Percentiles rank a stretch among this genome's conserved stretches.
Evolutionary conservation across 2,329 filamentous ascomycete species (phyloP).

Genomic region (Paraphaeosphaeria minitans): DNA sequence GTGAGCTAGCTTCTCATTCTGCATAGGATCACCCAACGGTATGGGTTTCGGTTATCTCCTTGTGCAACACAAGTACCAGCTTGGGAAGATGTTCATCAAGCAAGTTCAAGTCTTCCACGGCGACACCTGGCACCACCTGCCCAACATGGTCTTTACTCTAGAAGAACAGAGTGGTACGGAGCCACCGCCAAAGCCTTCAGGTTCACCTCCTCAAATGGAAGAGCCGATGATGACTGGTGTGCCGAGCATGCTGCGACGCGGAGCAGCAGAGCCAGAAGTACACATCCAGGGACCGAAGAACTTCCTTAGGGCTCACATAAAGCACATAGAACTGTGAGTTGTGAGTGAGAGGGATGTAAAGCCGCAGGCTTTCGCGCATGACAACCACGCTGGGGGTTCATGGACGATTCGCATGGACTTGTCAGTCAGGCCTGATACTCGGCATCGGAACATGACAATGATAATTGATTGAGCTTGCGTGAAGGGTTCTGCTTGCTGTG

Average conservation of each 20-base stretch:
- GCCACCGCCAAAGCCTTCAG: neutral
- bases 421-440: too few relatives aligned
- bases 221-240: neutral
- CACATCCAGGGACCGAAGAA: neutral
- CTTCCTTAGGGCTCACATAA: neutral
- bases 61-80: slow-evolving; percentile 22
- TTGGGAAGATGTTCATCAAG: neutral
- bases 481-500: neutral
- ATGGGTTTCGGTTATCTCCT: slow-evolving; percentile 16
- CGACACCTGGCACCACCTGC: neutral
- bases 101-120: neutral
- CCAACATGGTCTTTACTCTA: neutral
- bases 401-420: too few relatives aligned
- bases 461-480: too few relatives aligned
- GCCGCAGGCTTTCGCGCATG: too few relatives aligned
- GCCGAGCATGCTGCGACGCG: neutral
- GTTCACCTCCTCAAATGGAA: neutral
- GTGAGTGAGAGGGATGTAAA: too few relatives aligned
- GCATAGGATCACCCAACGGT: slow-evolving; percentile 5
- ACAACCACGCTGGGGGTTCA: too few relatives aligned
- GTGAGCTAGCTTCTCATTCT: neutral
- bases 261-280: neutral
- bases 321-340: neutral
- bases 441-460: too few relatives aligned
- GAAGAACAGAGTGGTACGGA: neutral